These are phyloP conservation scores for Abelmoschus esculentus DNA, from an alignment of 345 rosid species.

Conservation along the genomic window DNA sequence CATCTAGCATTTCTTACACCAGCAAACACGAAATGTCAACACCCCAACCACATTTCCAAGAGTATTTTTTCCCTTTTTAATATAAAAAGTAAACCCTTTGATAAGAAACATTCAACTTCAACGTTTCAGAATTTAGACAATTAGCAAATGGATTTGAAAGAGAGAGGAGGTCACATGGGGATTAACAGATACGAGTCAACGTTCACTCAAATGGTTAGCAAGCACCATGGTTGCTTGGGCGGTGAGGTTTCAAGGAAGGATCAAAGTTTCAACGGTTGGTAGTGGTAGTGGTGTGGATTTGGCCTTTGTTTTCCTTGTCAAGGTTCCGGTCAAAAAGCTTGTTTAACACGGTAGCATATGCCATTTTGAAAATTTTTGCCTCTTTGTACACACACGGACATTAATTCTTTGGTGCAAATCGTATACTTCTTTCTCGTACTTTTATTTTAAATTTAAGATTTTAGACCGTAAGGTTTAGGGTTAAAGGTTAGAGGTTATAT, in stretches of 20 bases:
- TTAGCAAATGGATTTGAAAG: slow-evolving; percentile 13
- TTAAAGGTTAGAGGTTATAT: too few relatives aligned
- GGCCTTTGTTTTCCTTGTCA: slow-evolving; percentile 17
- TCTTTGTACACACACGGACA: not conserved
- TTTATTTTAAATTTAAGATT: too few relatives aligned
- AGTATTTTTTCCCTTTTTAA: slow-evolving; percentile 5
- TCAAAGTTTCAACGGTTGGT: slow-evolving; percentile 14
- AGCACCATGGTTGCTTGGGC: not conserved
- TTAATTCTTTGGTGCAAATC: too few relatives aligned
- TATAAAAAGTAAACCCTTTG: not conserved
- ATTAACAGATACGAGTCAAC: slow-evolving; percentile 17
- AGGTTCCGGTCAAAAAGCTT: slow-evolving; percentile 39
- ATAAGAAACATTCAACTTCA: slow-evolving; percentile 29
- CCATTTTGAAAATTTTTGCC: not conserved
- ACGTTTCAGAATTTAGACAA: slow-evolving; percentile 18
- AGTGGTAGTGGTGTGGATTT: not conserved
- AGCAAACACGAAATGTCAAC: slow-evolving; percentile 57
- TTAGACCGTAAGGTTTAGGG: too few relatives aligned
- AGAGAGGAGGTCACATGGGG: not conserved
- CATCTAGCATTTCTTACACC: not conserved
- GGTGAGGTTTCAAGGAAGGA: slow-evolving; percentile 4
- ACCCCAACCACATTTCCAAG: slow-evolving; percentile 28
- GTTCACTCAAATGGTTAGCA: not conserved
- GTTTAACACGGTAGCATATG: slow-evolving; percentile 14
- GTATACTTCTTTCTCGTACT: too few relatives aligned